Percentiles rank a stretch among this genome's conserved stretches.
These are phyloP conservation scores for Zymoseptoria pseudotritici DNA, from an alignment of 2,329 filamentous ascomycete species.

Conservation along the genomic window DNA sequence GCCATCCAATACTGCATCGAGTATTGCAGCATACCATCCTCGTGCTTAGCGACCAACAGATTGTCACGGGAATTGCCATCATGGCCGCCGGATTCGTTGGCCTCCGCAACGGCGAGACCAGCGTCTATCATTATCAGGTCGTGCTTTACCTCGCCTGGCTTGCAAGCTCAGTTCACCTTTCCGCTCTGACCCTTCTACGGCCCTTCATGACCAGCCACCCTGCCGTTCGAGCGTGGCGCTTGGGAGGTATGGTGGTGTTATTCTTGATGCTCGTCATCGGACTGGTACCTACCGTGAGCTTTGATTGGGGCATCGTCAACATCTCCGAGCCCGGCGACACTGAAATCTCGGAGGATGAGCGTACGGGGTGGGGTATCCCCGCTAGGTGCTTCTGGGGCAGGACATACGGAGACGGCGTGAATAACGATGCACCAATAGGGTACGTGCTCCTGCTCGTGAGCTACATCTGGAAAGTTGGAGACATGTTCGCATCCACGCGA, in stretches of 20 bases:
- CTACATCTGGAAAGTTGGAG: conserved; percentile 24
- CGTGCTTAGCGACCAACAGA: conserved; percentile 12
- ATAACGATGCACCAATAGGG: conserved; percentile 16
- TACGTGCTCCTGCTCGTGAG: conserved; percentile 18
- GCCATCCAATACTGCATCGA: background rate
- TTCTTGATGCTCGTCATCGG: conserved; percentile 11
- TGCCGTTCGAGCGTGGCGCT: conserved; percentile 1
- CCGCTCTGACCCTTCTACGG: conserved; percentile 7
- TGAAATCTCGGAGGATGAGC: background rate
- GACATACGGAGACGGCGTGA: conserved; percentile 14
- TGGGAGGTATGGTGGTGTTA: conserved; percentile 3
- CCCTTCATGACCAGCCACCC: background rate
- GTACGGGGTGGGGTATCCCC: conserved; percentile 11
- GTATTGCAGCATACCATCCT: conserved; percentile 1
- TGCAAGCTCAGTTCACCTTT: conserved; percentile 10
- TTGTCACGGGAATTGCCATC: conserved; percentile 11
- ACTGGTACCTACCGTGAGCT: conserved; percentile 11
- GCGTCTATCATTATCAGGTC: conserved; percentile 6
- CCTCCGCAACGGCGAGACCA: background rate
- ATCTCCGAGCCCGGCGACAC: background rate
- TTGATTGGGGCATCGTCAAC: conserved; percentile 9
- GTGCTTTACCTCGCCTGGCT: conserved; percentile 12
- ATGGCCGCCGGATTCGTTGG: conserved; percentile 6
- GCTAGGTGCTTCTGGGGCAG: conserved; percentile 16
- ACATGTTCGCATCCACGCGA: conserved; percentile 12